Percentiles rank a stretch among this genome's conserved stretches.
These are phyloP conservation scores for Komagataella populi DNA, from an alignment of 805 yeast species.

Conservation along the genomic window DNA sequence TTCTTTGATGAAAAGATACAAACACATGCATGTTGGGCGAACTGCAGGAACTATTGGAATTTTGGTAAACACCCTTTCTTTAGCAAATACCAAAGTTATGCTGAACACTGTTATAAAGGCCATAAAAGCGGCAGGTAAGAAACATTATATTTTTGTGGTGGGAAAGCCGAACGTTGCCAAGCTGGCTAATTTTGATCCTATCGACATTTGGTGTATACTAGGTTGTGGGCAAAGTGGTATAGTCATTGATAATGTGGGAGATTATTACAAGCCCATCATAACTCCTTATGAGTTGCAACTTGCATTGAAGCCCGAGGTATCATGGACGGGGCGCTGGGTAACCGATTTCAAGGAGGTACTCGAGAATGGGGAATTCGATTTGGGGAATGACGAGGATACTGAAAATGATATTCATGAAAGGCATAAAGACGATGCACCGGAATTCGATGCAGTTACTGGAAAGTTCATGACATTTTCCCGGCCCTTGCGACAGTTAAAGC, in stretches of 20 bases:
- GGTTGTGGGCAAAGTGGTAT: constrained; percentile 96
- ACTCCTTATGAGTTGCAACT: constrained; percentile 86
- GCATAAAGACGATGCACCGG: constrained; percentile 54
- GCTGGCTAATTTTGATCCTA: constrained; percentile 87
- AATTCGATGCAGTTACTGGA: constrained; percentile 84
- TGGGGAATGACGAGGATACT: constrained; percentile 6
- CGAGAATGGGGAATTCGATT: constrained; percentile 10
- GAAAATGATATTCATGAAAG: constrained; percentile 12
- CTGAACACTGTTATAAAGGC: constrained; percentile 46
- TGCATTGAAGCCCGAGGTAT: constrained; percentile 61
- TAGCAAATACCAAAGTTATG: constrained; percentile 58
- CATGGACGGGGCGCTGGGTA: constrained; percentile 93
- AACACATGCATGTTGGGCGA: constrained; percentile 78
- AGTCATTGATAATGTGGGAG: constrained; percentile 63
- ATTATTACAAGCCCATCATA: constrained; percentile 79
- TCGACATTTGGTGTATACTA: constrained; percentile 87
- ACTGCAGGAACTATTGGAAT: constrained; percentile 89
- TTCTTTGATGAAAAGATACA: constrained; percentile 70
- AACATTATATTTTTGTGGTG: constrained; percentile 87
- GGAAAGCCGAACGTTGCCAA: constrained; percentile 98
- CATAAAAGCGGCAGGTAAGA: constrained; percentile 69
- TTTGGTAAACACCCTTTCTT: constrained; percentile 77
- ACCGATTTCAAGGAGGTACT: constrained; percentile 56
- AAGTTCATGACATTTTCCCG: constrained; percentile 50
- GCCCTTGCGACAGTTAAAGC: constrained; percentile 59